Conservation (phyloP, 148 eudicot species). For the Silene latifolia region DNA sequence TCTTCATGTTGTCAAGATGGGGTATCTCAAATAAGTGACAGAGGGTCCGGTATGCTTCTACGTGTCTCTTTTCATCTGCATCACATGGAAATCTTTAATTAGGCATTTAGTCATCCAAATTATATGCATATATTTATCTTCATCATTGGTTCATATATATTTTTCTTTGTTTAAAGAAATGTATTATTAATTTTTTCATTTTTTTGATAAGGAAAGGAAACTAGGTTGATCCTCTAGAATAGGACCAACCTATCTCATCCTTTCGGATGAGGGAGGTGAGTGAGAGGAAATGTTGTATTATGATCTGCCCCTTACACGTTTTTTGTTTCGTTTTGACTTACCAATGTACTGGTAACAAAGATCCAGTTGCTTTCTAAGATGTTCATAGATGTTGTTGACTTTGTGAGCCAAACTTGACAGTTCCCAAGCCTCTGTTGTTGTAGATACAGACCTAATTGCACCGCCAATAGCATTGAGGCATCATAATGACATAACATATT, state of each 20-base stretch:
- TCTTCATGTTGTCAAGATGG: slow-evolving; percentile 67
- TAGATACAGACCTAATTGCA: slow-evolving; percentile 41
- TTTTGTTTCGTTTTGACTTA: slow-evolving; percentile 25
- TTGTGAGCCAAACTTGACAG: slow-evolving; percentile 66
- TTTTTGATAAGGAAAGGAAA: no score
- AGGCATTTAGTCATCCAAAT: not conserved
- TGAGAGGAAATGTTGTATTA: no score
- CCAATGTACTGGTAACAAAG: slow-evolving; percentile 52
- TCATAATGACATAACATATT: not conserved
- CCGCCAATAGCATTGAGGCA: not conserved
- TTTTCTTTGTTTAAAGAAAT: not conserved
- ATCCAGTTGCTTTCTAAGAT: slow-evolving; percentile 48
- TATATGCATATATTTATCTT: not conserved
- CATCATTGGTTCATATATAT: not conserved
- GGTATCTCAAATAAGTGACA: slow-evolving; percentile 45
- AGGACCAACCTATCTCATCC: no score
- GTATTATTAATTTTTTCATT: no score
- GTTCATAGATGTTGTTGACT: slow-evolving; percentile 52
- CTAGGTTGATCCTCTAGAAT: no score
- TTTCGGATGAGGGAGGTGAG: no score
- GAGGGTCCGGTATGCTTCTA: slow-evolving; percentile 49
- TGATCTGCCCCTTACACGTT: not conserved
- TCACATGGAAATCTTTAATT: not conserved
- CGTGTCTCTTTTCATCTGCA: slow-evolving; percentile 55
- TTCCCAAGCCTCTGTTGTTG: slow-evolving; percentile 84